Evolutionary conservation across 2,329 filamentous ascomycete genomes (phyloP), one percentile per base, ranked within the genome.

Genomic region (Exophiala spinifera): DNA sequence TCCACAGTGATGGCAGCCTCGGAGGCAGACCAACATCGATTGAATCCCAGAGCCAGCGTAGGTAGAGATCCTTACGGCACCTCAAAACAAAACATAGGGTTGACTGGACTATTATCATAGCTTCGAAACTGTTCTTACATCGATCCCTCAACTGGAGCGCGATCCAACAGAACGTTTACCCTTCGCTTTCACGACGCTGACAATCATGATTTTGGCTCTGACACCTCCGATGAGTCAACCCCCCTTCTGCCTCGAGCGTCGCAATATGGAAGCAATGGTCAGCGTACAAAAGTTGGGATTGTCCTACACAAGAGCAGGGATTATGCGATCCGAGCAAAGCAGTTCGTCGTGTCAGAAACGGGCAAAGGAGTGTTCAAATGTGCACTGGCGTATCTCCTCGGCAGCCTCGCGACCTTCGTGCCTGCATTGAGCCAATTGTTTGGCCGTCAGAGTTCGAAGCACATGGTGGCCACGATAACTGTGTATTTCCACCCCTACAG

Each of bases 401-500:
- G 89, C 15, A 95, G 89, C 63, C 76, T 95, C 70, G 90, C 86
- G 33, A 96, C 91, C 0, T 94, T 96, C 64, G 85, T 89, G 59
- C 82, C 86, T 2, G 79, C 81, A 2, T 78, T 96, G 52, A 85
- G 90, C 14, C 74, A 78, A 6, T 82, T 91, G 53, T 76, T 96
- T 14, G 92, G 92, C 10, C 79, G 86, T 60, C 87, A 91, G 66
- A 91, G 96, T 72, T 90, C 90, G 47, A 96, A 96, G 68, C 92
- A 96, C 71, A 86, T 96, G 66, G 90, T 96, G 48, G 91, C 91
- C 28, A 96, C 92, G 1, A 84, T 96, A 54, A 95, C 90, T 0
- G 91, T 96, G 10, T 97, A 96, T 67, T 97, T 96, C 66, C 91
- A 96, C 69, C 91, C 92, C 3, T 89, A 90, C 4, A 80, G 92